phyloP scores from a whole-genome alignment of 1,284 basidiomycete genomes.

The Ceratobasidium sp. region DNA sequence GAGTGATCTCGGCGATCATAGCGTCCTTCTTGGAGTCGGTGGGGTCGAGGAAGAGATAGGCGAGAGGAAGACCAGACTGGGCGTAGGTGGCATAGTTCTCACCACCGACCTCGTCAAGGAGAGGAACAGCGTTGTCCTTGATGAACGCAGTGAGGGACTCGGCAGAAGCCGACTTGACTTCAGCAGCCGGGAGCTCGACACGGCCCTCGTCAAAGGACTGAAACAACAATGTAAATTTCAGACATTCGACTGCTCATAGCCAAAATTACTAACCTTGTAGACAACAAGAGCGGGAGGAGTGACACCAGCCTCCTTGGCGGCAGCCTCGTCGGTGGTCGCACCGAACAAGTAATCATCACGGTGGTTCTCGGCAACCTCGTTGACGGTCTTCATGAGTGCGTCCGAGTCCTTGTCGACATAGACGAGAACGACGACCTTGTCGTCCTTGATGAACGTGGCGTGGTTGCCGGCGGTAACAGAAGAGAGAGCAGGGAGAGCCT shows the following conservation, averaged over 20 bases:
- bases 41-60: conserved; percentile 95
- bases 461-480: conserved; percentile 81
- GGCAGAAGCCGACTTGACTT: conserved; percentile 68
- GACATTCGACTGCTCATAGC: neutral
- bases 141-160: conserved; percentile 83
- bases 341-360: conserved; percentile 97
- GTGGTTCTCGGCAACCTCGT: conserved; percentile 82
- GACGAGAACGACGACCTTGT: conserved; percentile 92
- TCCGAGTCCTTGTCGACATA: conserved; percentile 80
- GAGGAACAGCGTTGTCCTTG: conserved; percentile 85
- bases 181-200: conserved; percentile 75
- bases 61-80: conserved; percentile 85
- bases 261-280: conserved; percentile 70
- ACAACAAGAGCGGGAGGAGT: conserved; percentile 87
- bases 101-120: conserved; percentile 92
- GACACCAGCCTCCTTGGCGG: conserved; percentile 78
- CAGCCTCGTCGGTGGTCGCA: conserved; percentile 77
- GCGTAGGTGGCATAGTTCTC: conserved; percentile 96
- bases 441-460: conserved; percentile 87
- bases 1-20: conserved; percentile 76
- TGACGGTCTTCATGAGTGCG: conserved; percentile 79
- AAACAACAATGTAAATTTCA: conserved; percentile 22
- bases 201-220: conserved; percentile 85
- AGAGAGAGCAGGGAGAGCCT: conserved; percentile 95
- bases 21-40: conserved; percentile 70